Evolutionary conservation across 495 filamentous ascomycete genomes (phyloP), one percentile per base, ranked within the genome.

Genomic region (Hyaloscypha hepaticicola): DNA sequence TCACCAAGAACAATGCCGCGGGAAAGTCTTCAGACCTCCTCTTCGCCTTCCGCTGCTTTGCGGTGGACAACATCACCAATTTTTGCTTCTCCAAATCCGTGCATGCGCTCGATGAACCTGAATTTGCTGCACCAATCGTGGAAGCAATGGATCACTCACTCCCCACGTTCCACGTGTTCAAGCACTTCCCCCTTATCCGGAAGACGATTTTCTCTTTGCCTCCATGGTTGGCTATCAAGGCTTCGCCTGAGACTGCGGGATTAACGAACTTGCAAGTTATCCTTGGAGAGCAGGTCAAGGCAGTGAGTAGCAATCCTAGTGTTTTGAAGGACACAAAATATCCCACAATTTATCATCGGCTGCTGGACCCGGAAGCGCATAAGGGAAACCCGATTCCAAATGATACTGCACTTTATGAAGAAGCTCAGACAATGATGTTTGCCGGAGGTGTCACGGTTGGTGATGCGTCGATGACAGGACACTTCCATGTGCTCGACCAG

Each of bases 361-460:
- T 80, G 5, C 51, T 65, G 8, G 71, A 75, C 29, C 59, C 62
- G 0, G 60, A 72, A 1, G 66, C 66, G 16, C 62, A 76, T 56
- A 53, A 63, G n/a, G 69, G 51, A 22, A 62, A 52, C 9, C 55
- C n/a, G 21, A 22, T 59, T 19, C 55, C 55, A 6, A 53, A 58
- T 25, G 16, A 60, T 11, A 61, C 63, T 34, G 64, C 61, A 34
- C 61, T 80, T 16, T 70, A 65, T 38, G 75, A 78, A 12, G 78
- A 80, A 69, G 71, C 74, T 2, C 66, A 70, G 56, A 64, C 72
- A 1, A 60, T 80, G 50, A 56, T 81, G 22, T 77, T 78, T 64
- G 79, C 74, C 3, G 80, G 80, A 6, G 70, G 72, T 6, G 72
- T 79, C 58, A 80, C 80, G 12, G 73, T 76, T 12, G 75, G 64